Percentiles rank a stretch among this genome's conserved stretches.
Evolutionary conservation across 768 basidiomycete species (phyloP).

Genomic region (Tremella fuciformis): DNA sequence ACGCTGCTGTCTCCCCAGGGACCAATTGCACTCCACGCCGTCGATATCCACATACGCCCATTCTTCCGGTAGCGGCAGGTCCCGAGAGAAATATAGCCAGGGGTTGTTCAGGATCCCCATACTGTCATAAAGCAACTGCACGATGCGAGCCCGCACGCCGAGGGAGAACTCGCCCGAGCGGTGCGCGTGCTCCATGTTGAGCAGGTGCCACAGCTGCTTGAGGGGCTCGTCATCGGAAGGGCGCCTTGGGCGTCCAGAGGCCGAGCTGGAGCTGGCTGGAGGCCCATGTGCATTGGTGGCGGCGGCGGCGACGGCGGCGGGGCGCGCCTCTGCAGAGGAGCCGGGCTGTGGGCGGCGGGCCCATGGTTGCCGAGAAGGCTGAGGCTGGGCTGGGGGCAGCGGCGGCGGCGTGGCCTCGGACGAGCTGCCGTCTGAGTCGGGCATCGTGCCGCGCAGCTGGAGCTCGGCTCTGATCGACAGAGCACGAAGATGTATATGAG

Average conservation of each 20-base stretch:
- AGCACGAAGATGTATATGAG: no score
- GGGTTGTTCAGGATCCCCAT: not conserved
- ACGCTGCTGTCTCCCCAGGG: not conserved
- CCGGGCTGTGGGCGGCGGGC: not conserved
- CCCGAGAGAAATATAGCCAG: not conserved
- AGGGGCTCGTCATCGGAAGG: not conserved
- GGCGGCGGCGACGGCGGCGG: not conserved
- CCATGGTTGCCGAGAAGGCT: no score
- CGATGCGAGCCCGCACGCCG: not conserved
- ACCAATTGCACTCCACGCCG: slow-evolving; percentile 12
- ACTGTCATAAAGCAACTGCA: not conserved
- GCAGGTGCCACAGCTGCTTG: not conserved
- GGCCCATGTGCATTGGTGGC: not conserved
- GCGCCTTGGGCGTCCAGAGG: not conserved
- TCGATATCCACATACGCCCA: slow-evolving; percentile 4
- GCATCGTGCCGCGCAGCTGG: no score
- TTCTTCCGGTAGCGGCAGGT: not conserved
- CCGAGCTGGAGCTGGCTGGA: not conserved
- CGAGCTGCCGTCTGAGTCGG: no score
- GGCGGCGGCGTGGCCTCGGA: no score
- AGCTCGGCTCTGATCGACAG: no score
- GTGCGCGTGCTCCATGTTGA: not conserved
- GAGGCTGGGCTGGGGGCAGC: no score
- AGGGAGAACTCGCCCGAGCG: not conserved
- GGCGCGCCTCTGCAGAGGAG: not conserved